Evolutionary conservation across 2,329 filamentous ascomycete species (phyloP).

Genomic region (Xenosphaeropsis pyriputrescens): DNA sequence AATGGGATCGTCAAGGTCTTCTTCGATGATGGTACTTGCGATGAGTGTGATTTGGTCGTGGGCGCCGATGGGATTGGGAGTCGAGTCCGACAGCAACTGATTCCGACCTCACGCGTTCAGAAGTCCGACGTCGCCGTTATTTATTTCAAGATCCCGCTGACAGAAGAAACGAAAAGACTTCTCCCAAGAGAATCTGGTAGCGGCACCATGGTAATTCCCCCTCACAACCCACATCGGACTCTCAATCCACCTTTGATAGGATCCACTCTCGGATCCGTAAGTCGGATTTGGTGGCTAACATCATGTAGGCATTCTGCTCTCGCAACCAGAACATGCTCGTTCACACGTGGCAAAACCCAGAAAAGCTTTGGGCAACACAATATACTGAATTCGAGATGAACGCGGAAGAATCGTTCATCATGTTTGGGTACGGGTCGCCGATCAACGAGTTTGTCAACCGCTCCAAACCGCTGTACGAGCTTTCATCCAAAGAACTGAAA

Average conservation of each 20-base stretch:
- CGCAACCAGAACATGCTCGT: slow-evolving; percentile 14
- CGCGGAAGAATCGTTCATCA: slow-evolving; percentile 14
- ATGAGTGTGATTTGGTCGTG: slow-evolving; percentile 43
- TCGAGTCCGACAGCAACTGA: slow-evolving; percentile 46
- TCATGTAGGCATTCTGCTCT: slow-evolving; percentile 8
- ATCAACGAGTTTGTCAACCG: slow-evolving; percentile 9
- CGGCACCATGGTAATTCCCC: slow-evolving; percentile 9
- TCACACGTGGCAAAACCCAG: slow-evolving; percentile 12
- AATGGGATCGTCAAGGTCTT: slow-evolving; percentile 2
- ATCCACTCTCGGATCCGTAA: no score
- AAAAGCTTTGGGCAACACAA: slow-evolving; percentile 8
- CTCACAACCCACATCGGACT: background rate
- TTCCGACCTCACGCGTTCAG: slow-evolving; percentile 9
- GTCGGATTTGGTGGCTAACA: background rate
- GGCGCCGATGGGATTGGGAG: slow-evolving; percentile 89
- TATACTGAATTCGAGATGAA: slow-evolving; percentile 9
- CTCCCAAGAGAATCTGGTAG: slow-evolving; percentile 2
- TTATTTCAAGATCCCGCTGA: slow-evolving; percentile 15
- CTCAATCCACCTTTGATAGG: background rate
- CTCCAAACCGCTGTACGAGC: slow-evolving; percentile 6
- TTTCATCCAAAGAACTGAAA: slow-evolving; percentile 11
- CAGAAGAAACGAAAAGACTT: slow-evolving; percentile 8
- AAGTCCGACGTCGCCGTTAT: slow-evolving; percentile 10
- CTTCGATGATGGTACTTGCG: slow-evolving; percentile 1
- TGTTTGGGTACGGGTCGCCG: slow-evolving; percentile 13